These are phyloP conservation scores for Lumnitzera racemosa DNA, from an alignment of 345 rosid species.

Conservation along the genomic window DNA sequence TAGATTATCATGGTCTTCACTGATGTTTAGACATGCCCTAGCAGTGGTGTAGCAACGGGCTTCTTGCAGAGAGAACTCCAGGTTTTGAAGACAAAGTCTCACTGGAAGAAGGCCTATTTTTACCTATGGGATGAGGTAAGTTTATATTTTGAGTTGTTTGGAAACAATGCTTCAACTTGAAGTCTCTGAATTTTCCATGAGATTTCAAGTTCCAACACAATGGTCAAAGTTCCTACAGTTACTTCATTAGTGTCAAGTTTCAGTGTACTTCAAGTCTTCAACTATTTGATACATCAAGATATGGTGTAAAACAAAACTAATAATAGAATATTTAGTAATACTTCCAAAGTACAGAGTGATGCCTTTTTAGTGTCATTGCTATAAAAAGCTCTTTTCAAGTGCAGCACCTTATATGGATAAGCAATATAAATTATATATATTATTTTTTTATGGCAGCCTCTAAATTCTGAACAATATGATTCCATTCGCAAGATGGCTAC, in stretches of 20 bases:
- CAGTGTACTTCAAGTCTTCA: too few species aligned
- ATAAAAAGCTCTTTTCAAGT: not conserved
- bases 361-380: too few species aligned
- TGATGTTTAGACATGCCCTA: constrained; percentile 38
- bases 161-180: not conserved
- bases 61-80: constrained; percentile 85
- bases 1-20: constrained; percentile 22
- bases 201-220: too few species aligned
- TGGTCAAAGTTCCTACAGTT: too few species aligned
- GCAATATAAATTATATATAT: not conserved
- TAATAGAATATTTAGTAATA: too few species aligned
- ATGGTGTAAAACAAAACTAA: too few species aligned
- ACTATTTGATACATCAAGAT: too few species aligned
- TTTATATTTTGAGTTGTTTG: not conserved
- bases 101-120: constrained; percentile 97
- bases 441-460: constrained; percentile 51
- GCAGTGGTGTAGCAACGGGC: constrained; percentile 53
- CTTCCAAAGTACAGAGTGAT: too few species aligned
- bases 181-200: too few species aligned
- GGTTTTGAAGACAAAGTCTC: constrained; percentile 73
- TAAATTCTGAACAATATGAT: constrained; percentile 82
- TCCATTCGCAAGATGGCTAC: constrained; percentile 76
- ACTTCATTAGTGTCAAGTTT: too few species aligned
- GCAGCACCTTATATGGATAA: not conserved
- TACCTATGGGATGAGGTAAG: constrained; percentile 97